phyloP scores from a whole-genome alignment of 495 filamentous ascomycete species.

The Pseudoneurospora amorphoporcata region DNA sequence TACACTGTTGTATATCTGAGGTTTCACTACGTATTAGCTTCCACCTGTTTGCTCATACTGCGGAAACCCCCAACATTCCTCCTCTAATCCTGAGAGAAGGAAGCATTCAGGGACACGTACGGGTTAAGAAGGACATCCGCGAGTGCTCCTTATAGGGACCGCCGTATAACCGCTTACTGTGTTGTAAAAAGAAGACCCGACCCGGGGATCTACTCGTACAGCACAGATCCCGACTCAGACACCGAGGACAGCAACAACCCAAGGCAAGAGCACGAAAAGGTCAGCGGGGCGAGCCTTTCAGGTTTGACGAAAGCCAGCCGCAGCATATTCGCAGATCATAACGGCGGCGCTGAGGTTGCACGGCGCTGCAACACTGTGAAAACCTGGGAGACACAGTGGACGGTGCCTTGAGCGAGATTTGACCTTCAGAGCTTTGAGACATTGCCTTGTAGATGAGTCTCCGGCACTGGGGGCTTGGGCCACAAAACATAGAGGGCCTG shows the following conservation, averaged over 20 bases:
- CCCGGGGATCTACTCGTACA: conserved; percentile 14
- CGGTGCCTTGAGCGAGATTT: conserved; percentile 7
- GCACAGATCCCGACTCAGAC: conserved; percentile 14
- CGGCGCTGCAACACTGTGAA: conserved; percentile 23
- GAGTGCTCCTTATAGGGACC: conserved; percentile 22
- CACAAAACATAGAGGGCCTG: conserved; percentile 1
- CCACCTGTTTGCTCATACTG: conserved; percentile 1
- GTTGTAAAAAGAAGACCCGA: conserved; percentile 8
- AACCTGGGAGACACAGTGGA: conserved; percentile 8
- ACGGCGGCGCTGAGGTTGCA: conserved; percentile 25
- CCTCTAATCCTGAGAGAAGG: not conserved
- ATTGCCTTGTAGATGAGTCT: conserved; percentile 6
- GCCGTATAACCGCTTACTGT: conserved; percentile 15
- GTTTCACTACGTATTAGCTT: not conserved
- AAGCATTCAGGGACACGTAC: conserved; percentile 1
- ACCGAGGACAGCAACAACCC: conserved; percentile 3
- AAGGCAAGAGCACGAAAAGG: conserved; percentile 5
- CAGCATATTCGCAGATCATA: conserved; percentile 12
- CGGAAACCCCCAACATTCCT: conserved; percentile 7
- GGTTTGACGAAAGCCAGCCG: conserved; percentile 3
- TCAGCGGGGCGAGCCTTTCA: not conserved
- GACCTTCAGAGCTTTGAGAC: conserved; percentile 13
- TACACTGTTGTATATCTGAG: not conserved
- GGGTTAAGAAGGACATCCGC: conserved; percentile 12
- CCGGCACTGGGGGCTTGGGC: not conserved